Percentiles rank a stretch among this genome's conserved stretches.
Conservation (phyloP, 108 stramenopile genomes). For the Mediolabrus comicus region DNA sequence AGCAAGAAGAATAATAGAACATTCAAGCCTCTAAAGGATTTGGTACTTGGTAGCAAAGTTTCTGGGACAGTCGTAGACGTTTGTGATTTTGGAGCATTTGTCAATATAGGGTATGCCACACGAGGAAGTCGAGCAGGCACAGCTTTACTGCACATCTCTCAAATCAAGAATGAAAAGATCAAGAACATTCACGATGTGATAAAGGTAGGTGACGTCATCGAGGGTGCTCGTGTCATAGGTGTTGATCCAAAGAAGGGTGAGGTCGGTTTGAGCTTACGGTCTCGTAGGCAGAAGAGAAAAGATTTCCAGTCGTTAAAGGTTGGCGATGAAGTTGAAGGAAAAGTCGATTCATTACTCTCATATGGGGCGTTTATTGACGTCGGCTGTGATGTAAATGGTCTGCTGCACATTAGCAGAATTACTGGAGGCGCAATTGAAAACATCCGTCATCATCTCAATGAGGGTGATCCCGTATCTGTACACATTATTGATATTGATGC, state of each 20-base stretch:
- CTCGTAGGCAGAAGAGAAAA: constrained; percentile 27
- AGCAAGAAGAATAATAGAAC: constrained; percentile 1
- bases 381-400: constrained; percentile 27
- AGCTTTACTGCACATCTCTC: constrained; percentile 47
- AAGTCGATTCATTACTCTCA: constrained; percentile 22
- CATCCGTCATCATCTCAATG: constrained; percentile 44
- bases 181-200: constrained; percentile 21
- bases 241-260: constrained; percentile 33
- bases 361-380: constrained; percentile 50
- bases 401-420: constrained; percentile 45
- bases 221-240: constrained; percentile 32
- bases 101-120: constrained; percentile 42
- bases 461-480: constrained; percentile 42
- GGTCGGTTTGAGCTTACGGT: constrained; percentile 31
- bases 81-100: constrained; percentile 42
- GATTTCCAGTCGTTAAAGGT: constrained; percentile 18
- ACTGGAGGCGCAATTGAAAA: constrained; percentile 39
- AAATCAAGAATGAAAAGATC: constrained; percentile 30
- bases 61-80: constrained; percentile 33
- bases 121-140: constrained; percentile 30
- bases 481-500: constrained; percentile 39
- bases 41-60: constrained; percentile 32
- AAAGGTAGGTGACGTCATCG: constrained; percentile 21
- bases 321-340: constrained; percentile 34
- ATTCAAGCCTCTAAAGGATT: constrained; percentile 33